phyloP scores from a whole-genome alignment of 148 eudicot genomes.

The Persicaria maculosa region DNA sequence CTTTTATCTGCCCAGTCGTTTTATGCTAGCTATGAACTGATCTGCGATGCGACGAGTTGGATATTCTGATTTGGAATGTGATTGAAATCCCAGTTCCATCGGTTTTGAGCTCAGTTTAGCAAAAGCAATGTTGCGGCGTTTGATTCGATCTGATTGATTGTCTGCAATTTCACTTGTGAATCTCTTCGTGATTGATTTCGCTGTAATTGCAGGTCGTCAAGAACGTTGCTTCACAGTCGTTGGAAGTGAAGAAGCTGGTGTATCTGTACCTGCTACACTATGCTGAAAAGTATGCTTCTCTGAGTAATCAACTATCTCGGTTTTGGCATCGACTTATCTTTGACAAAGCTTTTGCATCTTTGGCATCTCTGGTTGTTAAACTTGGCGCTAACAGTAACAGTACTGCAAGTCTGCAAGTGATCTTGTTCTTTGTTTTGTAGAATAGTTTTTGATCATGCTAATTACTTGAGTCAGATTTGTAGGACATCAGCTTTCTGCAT shows the following conservation, averaged over 20 bases:
- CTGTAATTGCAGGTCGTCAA: constrained; percentile 66
- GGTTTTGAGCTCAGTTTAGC: background rate
- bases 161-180: background rate
- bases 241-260: constrained; percentile 98
- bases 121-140: background rate
- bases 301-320: constrained; percentile 4
- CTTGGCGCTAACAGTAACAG: background rate
- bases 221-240: constrained; percentile 88
- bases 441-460: background rate
- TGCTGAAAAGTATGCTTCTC: constrained; percentile 79
- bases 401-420: constrained; percentile 3
- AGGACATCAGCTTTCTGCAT: background rate
- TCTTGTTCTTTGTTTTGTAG: background rate
- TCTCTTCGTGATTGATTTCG: background rate
- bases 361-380: background rate
- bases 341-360: background rate
- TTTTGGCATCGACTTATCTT: background rate
- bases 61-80: background rate
- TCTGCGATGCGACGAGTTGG: background rate
- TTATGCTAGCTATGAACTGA: background rate
- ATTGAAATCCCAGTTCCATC: background rate
- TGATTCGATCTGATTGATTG: background rate
- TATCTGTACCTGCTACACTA: constrained; percentile 91
- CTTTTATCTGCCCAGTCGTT: background rate
- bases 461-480: background rate